Evolutionary conservation across 108 stramenopile genomes (phyloP), one percentile per base, ranked within the genome.

Genomic region (Schizochytrium sp.): DNA sequence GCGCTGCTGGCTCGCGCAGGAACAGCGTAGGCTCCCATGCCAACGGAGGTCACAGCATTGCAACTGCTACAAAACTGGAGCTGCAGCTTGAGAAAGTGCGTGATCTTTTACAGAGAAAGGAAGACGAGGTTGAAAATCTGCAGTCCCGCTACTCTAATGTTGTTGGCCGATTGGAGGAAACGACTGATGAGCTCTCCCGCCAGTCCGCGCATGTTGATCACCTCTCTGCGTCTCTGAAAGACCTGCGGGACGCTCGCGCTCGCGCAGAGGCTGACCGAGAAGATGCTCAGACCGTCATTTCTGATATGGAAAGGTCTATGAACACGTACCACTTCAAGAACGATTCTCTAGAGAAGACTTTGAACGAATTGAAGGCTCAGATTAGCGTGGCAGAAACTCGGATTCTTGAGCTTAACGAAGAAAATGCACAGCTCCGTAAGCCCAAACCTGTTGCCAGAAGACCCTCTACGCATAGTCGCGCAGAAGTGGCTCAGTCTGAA

Each of bases 141-240:
- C 47, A 83, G 53, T 10, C 38, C 50, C 19, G 47, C 38, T 83
- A 83, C 76, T 83, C 76, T 10, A 4, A 83, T 5, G 53, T 55
- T 28, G 76, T 83, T 7, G 28, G 47, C 76, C 50, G 76, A 19
- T 40, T 83, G 8, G 76, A 83, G 47, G 53, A 83, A 47, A 40
- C 76, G 10, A 83, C 47, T 10, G 76, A 83, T 10, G 76, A 83
- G 76, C 76, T 83, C 17, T 10, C 76, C 5, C 47, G 76, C 10
- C 53, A 55, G 28, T 47, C 12, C 50, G 76, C 8, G 50, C 49
- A 83, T 17, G 38, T 83, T 17, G 76, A 83, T 3, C 19, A 83
- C 50, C 3, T 83, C 17, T n/a, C 47, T 10, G 47, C 19, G 10
- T 69, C 64, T 8, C 40, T 69, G 64, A 44, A 69, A 7, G 64